Base-by-base conservation (phyloP, 805 yeast genomes). In the Dipodascopsis tothii region DNA sequence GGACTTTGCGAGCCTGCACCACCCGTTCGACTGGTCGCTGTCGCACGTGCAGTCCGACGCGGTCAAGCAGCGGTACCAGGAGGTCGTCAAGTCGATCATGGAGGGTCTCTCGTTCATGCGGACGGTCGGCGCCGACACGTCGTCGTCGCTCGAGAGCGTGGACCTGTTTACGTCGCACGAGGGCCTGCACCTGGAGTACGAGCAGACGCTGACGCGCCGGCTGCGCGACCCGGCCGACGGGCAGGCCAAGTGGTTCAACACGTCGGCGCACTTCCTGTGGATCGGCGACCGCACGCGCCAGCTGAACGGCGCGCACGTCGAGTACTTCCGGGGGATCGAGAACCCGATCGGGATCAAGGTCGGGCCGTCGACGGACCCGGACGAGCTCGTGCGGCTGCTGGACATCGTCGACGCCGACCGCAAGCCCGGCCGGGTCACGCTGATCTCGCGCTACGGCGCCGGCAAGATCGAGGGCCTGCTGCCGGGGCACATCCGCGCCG, bases 281-380 rank as follows among this genome's bases (percentile, higher is more conserved):
- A 68, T 67, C 20, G 72, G 72, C 20, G 72, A 67, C 47, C 60
- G 72, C 25, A 67, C 72, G 1, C 55, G 72, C 7, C 72, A 68
- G 54, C 52, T 66, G 2, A 64, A 66, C 39, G 70, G 72, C 16
- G 72, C 72, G n/a, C 72, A 67, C 42, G 72, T 67, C 20, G 72
- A 67, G 56, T 67, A 64, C 48, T 67, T 67, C 59, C 52, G 72
- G 23, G 72, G 72, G 4, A 57, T 67, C 2, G 58, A 56, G 48
- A 67, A 67, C 48, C 72, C 72, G 3, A 64, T 67, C 38, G 72
- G 72, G 3, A 59, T 68, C 47, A 67, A 67, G 52, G 71, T 67
- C 1, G 72, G 72, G 3, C 72, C 72, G n/a, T 37, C 67, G 2
- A 68, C 67, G 61, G 48, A 57, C 25, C 59, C 59, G 17, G 57